Evolutionary conservation across 306 rosid species (phyloP).

Genomic region (Cucurbita maxima): DNA sequence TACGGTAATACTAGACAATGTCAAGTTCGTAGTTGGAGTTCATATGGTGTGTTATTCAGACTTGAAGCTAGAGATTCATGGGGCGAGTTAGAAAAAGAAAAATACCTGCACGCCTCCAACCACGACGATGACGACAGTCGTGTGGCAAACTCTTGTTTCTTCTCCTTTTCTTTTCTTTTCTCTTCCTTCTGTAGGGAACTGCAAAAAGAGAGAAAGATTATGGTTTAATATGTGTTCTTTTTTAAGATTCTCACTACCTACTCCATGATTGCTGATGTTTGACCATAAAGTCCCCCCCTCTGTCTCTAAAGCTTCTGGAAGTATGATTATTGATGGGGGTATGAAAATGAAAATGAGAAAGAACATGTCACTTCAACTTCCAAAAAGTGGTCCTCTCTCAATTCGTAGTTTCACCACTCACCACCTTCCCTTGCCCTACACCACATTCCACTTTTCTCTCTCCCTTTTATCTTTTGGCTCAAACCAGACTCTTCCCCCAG

Average conservation of each 20-base stretch:
- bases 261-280: conserved; percentile 32
- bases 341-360: conserved; percentile 39
- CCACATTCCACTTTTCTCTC: conserved; percentile 16
- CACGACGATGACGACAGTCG: too few species aligned
- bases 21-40: too few species aligned
- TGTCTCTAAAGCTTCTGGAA: not conserved
- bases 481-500: conserved; percentile 1
- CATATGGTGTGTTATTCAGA: too few species aligned
- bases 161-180: too few species aligned
- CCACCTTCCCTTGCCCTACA: conserved; percentile 44
- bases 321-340: conserved; percentile 3
- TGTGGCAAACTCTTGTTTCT: too few species aligned
- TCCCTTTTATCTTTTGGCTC: conserved; percentile 23
- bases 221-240: conserved; percentile 9
- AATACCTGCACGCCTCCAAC: too few species aligned
- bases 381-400: conserved; percentile 60
- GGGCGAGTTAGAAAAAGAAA: too few species aligned
- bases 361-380: conserved; percentile 50
- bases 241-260: conserved; percentile 26
- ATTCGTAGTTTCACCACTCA: conserved; percentile 58
- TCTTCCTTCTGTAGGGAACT: too few species aligned
- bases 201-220: too few species aligned
- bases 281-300: not conserved
- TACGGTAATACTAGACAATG: too few species aligned
- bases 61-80: too few species aligned